Evolutionary conservation across 345 rosid genomes (phyloP).

Genomic region (Abelmoschus esculentus): DNA sequence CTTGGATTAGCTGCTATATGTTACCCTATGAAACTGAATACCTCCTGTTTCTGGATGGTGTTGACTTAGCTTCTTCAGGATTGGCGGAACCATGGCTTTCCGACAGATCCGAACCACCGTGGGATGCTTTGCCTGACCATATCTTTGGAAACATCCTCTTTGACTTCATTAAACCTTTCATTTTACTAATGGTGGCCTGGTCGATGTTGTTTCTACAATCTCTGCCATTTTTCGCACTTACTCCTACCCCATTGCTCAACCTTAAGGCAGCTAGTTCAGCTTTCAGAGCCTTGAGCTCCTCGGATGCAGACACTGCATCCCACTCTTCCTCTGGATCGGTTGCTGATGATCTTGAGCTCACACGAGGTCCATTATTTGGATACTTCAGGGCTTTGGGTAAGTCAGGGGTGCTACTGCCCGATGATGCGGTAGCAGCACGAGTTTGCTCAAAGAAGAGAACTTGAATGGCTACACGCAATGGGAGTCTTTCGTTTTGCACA

Average conservation of each 20-base stretch:
- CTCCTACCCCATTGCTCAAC: constrained; percentile 17
- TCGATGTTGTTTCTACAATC: constrained; percentile 31
- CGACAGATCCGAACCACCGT: constrained; percentile 68
- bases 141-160: constrained; percentile 53
- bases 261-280: constrained; percentile 54
- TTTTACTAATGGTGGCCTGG: constrained; percentile 38
- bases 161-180: constrained; percentile 68
- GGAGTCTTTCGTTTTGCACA: constrained; percentile 79
- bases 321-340: constrained; percentile 71
- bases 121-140: constrained; percentile 49
- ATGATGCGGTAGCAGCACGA: constrained; percentile 52
- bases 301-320: constrained; percentile 61
- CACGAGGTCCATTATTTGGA: constrained; percentile 36
- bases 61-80: constrained; percentile 45
- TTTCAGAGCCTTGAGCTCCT: constrained; percentile 66
- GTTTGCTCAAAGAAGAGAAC: constrained; percentile 77
- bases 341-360: constrained; percentile 63
- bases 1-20: not conserved
- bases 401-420: constrained; percentile 82
- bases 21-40: constrained; percentile 50
- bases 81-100: constrained; percentile 56
- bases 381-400: constrained; percentile 47
- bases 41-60: constrained; percentile 68
- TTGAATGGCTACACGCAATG: constrained; percentile 67
- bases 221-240: constrained; percentile 4